Percentiles rank a stretch among this genome's conserved stretches.
These are phyloP conservation scores for Hypomontagnella submonticulosa DNA, from an alignment of 495 filamentous ascomycete species.

Conservation along the genomic window DNA sequence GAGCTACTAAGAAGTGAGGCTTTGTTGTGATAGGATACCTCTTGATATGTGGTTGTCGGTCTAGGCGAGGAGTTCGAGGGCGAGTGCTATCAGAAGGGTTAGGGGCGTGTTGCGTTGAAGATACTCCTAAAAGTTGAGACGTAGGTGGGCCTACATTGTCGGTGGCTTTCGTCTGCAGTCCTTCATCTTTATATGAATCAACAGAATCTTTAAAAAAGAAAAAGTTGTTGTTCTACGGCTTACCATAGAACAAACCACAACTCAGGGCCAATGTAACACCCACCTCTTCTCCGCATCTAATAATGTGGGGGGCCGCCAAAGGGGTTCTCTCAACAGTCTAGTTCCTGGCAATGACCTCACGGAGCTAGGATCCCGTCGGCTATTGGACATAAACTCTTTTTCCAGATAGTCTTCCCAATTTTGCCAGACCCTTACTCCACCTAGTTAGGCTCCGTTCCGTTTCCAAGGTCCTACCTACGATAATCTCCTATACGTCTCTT, in stretches of 20 bases:
- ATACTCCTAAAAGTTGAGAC: constrained; percentile 36
- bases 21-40: constrained; percentile 6
- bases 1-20: constrained; percentile 29
- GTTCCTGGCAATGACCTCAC: constrained; percentile 35
- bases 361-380: constrained; percentile 37
- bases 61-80: constrained; percentile 12
- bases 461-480: constrained; percentile 28
- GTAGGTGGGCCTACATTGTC: constrained; percentile 12
- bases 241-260: constrained; percentile 10
- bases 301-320: constrained; percentile 21
- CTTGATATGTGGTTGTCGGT: constrained; percentile 7
- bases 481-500: constrained; percentile 32
- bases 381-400: constrained; percentile 41
- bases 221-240: not conserved
- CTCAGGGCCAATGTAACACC: constrained; percentile 5
- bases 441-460: constrained; percentile 32
- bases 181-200: constrained; percentile 12
- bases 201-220: constrained; percentile 10
- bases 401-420: constrained; percentile 43
- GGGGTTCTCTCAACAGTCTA: constrained; percentile 8
- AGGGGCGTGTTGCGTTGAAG: constrained; percentile 24
- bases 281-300: constrained; percentile 22
- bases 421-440: constrained; percentile 42
- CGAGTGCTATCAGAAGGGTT: constrained; percentile 6
- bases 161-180: constrained; percentile 9